phyloP scores from a whole-genome alignment of 495 filamentous ascomycete genomes.

The Penicillium chermesinum region DNA sequence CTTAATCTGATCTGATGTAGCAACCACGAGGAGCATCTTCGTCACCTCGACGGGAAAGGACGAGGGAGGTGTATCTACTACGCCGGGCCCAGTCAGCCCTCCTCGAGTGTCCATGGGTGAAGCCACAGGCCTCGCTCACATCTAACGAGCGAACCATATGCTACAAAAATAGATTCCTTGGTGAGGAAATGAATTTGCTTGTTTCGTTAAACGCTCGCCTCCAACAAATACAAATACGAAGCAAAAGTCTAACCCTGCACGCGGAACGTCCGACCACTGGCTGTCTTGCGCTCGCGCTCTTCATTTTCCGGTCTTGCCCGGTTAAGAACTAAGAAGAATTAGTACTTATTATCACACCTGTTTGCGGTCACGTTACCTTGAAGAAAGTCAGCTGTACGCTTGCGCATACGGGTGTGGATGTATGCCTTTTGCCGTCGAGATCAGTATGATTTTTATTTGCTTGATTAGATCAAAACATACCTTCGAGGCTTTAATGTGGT shows the following conservation, averaged over 20 bases:
- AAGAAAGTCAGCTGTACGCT: slow-evolving; percentile 94
- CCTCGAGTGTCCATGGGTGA: too few relatives aligned
- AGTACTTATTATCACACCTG: slow-evolving; percentile 14
- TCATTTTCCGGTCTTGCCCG: slow-evolving; percentile 89
- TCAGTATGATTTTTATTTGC: slow-evolving; percentile 4
- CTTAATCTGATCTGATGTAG: too few relatives aligned
- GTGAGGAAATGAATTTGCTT: slow-evolving; percentile 15
- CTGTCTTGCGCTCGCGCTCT: slow-evolving; percentile 97
- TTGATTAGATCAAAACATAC: slow-evolving; percentile 30
- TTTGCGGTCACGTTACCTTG: slow-evolving; percentile 57
- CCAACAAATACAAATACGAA: slow-evolving; percentile 20
- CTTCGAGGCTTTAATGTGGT: slow-evolving; percentile 99
- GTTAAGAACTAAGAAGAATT: slow-evolving; percentile 62
- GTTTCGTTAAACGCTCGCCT: slow-evolving; percentile 19
- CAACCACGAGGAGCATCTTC: too few relatives aligned
- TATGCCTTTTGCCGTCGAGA: slow-evolving; percentile 57
- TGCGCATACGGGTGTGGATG: slow-evolving; percentile 96
- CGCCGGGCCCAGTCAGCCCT: too few relatives aligned
- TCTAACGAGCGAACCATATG: too few relatives aligned
- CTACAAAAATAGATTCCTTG: neutral
- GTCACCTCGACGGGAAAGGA: neutral
- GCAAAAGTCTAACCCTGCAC: slow-evolving; percentile 50
- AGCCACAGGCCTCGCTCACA: too few relatives aligned
- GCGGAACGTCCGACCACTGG: slow-evolving; percentile 90
- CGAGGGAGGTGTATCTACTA: too few relatives aligned